Conservation (phyloP, 192 early-diverging fungal species). For the Chytriomyces sp. region DNA sequence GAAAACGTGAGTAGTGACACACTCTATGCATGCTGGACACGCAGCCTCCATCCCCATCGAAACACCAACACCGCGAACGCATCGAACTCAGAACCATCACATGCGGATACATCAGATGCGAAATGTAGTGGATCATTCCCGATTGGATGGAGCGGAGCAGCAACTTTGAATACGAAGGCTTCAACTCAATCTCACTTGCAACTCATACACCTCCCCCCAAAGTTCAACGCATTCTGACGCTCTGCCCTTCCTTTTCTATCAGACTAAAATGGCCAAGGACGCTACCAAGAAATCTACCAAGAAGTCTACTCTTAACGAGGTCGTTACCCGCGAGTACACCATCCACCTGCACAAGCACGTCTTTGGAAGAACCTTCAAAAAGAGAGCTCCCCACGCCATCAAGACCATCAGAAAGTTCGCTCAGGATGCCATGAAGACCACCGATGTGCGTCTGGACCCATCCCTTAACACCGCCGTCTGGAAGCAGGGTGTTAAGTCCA, state of each 20-base stretch:
- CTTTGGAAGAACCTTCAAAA: conserved; percentile 89
- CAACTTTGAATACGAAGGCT: no score
- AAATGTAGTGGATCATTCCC: no score
- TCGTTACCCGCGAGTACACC: conserved; percentile 98
- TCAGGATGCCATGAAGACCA: conserved; percentile 91
- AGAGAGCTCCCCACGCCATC: conserved; percentile 94
- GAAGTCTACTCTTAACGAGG: conserved; percentile 63
- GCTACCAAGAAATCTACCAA: conserved; percentile 43
- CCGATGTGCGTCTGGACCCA: conserved; percentile 95
- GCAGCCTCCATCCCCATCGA: no score
- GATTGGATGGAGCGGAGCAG: no score
- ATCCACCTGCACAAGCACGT: conserved; percentile 99
- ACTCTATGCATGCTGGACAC: no score
- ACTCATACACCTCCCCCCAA: no score
- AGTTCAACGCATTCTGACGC: no score
- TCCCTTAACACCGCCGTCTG: conserved; percentile 95
- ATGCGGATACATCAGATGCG: no score
- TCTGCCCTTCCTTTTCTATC: background rate
- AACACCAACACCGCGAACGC: no score
- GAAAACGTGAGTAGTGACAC: no score
- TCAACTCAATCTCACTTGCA: no score
- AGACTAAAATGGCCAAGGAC: conserved; percentile 28
- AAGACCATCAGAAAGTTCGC: conserved; percentile 93
- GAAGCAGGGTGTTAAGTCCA: conserved; percentile 90
- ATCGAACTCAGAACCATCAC: no score